These are phyloP conservation scores for Carnegiea gigantea DNA, from an alignment of 179 eudicot species.

Conservation along the genomic window DNA sequence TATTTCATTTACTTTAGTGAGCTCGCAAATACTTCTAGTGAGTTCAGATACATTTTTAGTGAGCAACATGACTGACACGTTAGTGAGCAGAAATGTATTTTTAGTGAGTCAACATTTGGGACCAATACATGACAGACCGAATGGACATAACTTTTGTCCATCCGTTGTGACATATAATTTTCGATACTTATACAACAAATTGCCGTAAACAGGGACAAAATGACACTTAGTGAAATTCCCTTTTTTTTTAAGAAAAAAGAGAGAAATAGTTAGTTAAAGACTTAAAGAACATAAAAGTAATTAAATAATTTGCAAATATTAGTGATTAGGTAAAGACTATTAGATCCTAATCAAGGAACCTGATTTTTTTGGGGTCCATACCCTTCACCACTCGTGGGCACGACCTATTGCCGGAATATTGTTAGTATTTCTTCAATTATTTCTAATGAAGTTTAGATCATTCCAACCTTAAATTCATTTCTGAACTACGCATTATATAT, in stretches of 20 bases:
- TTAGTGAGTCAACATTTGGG: too few species aligned
- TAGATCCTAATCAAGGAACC: constrained; percentile 9
- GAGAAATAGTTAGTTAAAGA: not conserved
- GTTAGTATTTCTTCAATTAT: not conserved
- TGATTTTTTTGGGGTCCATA: constrained; percentile 30
- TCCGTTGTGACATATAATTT: too few species aligned
- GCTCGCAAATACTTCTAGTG: too few species aligned
- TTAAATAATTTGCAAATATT: not conserved
- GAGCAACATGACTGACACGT: too few species aligned
- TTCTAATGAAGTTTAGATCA: not conserved
- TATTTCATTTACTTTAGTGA: too few species aligned
- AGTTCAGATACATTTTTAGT: too few species aligned
- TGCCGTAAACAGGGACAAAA: constrained; percentile 27
- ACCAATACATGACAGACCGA: too few species aligned
- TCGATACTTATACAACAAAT: not conserved
- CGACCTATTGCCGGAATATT: constrained; percentile 46
- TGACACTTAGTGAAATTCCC: not conserved
- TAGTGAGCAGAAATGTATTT: too few species aligned
- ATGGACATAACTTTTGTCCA: too few species aligned
- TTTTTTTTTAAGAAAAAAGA: too few species aligned
- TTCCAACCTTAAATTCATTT: not conserved
- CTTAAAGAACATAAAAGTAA: not conserved
- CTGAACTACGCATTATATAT: not conserved
- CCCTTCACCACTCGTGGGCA: constrained; percentile 55
- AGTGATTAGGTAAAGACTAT: constrained; percentile 25